phyloP scores from a whole-genome alignment of 2,329 filamentous ascomycete genomes.

The Colletotrichum tamarilloi region DNA sequence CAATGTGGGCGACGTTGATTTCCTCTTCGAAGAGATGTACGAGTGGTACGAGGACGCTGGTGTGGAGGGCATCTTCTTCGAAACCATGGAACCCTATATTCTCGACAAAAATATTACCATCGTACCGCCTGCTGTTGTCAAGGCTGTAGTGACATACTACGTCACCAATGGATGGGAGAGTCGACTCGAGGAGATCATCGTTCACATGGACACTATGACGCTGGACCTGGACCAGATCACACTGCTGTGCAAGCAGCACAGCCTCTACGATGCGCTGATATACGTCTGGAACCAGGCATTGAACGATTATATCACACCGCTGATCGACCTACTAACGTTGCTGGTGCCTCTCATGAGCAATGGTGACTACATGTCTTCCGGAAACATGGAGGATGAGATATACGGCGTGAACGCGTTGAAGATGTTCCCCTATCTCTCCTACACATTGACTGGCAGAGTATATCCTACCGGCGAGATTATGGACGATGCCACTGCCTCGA shows the following conservation, averaged over 20 bases:
- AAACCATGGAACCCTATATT: constrained; percentile 89
- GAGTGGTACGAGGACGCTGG: constrained; percentile 87
- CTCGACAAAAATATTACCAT: constrained; percentile 79
- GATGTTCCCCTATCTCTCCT: constrained; percentile 94
- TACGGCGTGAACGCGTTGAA: constrained; percentile 82
- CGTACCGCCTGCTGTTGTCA: constrained; percentile 85
- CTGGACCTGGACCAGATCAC: constrained; percentile 96
- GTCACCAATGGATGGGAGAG: constrained; percentile 79
- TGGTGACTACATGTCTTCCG: constrained; percentile 62
- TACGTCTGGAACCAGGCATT: constrained; percentile 97
- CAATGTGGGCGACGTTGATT: constrained; percentile 80
- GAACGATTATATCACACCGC: constrained; percentile 87
- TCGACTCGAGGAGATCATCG: constrained; percentile 92
- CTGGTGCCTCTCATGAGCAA: constrained; percentile 68
- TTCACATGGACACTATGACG: constrained; percentile 88
- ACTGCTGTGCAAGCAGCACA: constrained; percentile 87
- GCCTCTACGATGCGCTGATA: constrained; percentile 92
- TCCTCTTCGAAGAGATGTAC: constrained; percentile 91
- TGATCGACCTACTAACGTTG: constrained; percentile 85
- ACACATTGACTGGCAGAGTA: constrained; percentile 87
- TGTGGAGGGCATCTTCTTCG: constrained; percentile 81
- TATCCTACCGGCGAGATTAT: constrained; percentile 88
- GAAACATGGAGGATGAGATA: constrained; percentile 69
- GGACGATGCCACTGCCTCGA: constrained; percentile 75
- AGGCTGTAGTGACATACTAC: constrained; percentile 86